Percentiles rank a stretch among this genome's conserved stretches.
These are phyloP conservation scores for Euryodendron excelsum DNA, from an alignment of 148 eudicot genomes.

Conservation along the genomic window DNA sequence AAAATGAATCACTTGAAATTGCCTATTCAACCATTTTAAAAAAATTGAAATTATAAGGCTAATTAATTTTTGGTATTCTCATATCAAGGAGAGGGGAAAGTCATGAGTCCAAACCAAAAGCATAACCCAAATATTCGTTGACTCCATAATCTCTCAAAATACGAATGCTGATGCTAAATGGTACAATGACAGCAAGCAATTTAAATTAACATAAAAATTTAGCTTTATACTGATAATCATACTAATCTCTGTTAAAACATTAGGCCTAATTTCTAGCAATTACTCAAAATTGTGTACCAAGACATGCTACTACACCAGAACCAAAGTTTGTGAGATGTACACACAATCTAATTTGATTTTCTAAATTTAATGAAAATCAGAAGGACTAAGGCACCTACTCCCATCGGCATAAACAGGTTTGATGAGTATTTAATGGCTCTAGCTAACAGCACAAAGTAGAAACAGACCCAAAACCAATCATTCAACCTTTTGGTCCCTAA, in stretches of 20 bases:
- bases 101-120: not conserved
- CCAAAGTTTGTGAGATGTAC: not conserved
- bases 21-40: too few relatives aligned
- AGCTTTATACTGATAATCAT: not conserved
- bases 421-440: not conserved
- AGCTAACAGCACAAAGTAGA: not conserved
- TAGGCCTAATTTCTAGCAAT: not conserved
- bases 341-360: too few relatives aligned
- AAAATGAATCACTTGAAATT: constrained; percentile 2
- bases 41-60: not conserved
- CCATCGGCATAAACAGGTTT: not conserved
- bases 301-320: not conserved
- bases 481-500: not conserved
- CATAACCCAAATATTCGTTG: too few relatives aligned
- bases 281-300: too few relatives aligned
- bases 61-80: not conserved
- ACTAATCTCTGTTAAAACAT: not conserved
- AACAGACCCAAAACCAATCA: not conserved
- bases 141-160: not conserved
- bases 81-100: not conserved
- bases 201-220: not conserved
- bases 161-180: too few relatives aligned
- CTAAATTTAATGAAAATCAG: too few relatives aligned
- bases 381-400: not conserved
- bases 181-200: not conserved